Evolutionary conservation across 805 yeast genomes (phyloP), one percentile per base, ranked within the genome.

Genomic region (Jamesozyma rosinii): DNA sequence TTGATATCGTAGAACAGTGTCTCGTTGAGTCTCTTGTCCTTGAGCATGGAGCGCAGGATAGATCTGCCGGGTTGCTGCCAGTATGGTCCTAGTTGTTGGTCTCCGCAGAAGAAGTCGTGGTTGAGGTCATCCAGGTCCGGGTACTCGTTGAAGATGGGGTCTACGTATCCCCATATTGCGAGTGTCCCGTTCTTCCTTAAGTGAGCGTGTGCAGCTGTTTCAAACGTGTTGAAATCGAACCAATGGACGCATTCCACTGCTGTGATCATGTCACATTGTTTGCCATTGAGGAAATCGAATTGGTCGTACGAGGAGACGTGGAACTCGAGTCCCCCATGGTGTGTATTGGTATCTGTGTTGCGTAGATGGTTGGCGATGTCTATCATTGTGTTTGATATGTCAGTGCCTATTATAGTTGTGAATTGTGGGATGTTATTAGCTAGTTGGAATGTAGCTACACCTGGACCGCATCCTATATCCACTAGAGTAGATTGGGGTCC

Each of bases 181-280:
- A 88, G 56, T 0, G 88, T 80, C 1, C 92, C 95, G 20, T 70
- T 68, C 18, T 70, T 71, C 41, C 72, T 73, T 46, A 86, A 66
- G 13, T 77, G 64, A 4, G 75, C 53, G 18, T 66, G 61, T 1
- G 75, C 68, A 46, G 75, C 77, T 4, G 59, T 52, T 56, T 77
- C 78, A 57, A 79, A 81, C 24, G 51, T 49, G 0, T 66, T 64
- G 45, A 75, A 80, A 44, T 81, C 71, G 44, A 85, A 74, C 95
- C 95, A 88, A 62, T 88, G 96, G n/a, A 74, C 77, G 45, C 88
- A 82, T 57, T 88, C 88, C 0, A 89, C 95, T n/a, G 81, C 83
- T 2, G 87, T 74, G 13, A 86, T 67, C 52, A 86, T 46, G 56
- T 83, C 94, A 6, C 75, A 43, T 10, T 37, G 26, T 2, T 45